A percentile compares a stretch with the other conserved stretches of the same genome.
Conservation (phyloP, 345 rosid species). For the Brassica cretica region DNA sequence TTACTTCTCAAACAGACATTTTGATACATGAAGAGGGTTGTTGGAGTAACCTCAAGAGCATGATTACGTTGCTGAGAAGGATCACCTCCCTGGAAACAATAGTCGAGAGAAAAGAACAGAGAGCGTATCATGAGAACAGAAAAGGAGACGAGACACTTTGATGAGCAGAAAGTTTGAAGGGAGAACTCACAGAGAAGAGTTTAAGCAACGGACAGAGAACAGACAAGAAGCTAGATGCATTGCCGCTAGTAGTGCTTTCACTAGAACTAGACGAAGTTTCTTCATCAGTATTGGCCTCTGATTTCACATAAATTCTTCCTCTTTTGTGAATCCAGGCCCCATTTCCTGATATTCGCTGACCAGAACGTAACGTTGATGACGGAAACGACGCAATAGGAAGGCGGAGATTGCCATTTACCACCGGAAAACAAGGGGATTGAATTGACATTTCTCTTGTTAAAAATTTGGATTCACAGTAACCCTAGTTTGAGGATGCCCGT, state of each 20-base stretch:
- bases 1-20: too few relatives aligned
- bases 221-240: constrained; percentile 62
- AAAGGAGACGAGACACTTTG: constrained; percentile 1
- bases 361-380: neutral
- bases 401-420: neutral
- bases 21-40: neutral
- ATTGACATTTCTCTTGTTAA: neutral
- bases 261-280: neutral
- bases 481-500: neutral
- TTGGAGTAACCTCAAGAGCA: constrained; percentile 54
- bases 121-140: neutral
- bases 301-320: neutral
- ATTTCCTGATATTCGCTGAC: neutral
- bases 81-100: constrained; percentile 65
- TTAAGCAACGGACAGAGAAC: constrained; percentile 77
- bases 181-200: constrained; percentile 63
- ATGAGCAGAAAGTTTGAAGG: neutral
- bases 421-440: neutral
- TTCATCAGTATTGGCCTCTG: neutral
- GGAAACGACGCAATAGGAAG: neutral
- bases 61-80: constrained; percentile 66
- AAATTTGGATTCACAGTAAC: neutral
- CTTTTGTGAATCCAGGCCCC: neutral
- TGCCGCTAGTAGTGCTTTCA: neutral
- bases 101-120: neutral